Evolutionary conservation across 352 stramenopile species (phyloP), one percentile per base, ranked within the genome.

Genomic region (Phytopythium ostracodes): DNA sequence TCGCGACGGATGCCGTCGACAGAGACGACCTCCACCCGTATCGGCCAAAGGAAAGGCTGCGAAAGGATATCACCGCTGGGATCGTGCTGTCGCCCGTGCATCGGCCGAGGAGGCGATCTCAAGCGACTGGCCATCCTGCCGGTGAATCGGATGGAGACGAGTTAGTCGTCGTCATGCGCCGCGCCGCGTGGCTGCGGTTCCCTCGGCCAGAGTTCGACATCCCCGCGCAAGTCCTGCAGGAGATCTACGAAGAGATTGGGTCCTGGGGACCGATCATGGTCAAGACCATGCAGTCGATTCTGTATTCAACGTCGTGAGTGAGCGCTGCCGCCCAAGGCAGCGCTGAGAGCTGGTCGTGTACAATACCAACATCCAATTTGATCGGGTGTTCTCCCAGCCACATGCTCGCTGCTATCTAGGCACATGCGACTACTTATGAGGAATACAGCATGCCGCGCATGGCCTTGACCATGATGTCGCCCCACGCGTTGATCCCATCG

Each of bases 1-100:
- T 77, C 2, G 56, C 65, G 27, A 66, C 64, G 11, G 74, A 86
- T 43, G 75, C 62, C 25, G 67, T 84, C 11, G 72, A 84, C 29
- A 65, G 66, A 14, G 76, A 88, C 58, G 76, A 75, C 2, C 29
- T 77, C 51, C 72, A 84, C 47, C 76, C 79, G 56, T 88, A 81
- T 27, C 62, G 67, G 0, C 60, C 72, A 17, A 24, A 60, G 12
- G 50, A 77, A 15, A 61, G 68, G 3, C 58, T 84, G 24, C 68
- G 73, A 9, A 72, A 73, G 42, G 73, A 85, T 42, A 62, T 82
- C 29, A 76, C 62, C 38, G 72, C 64, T 22, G 67, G 65, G 10
- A 56, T 75, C 27, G 55, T 73, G 35, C 50, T 76, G 17, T 70
- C 63, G 2, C 42, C 67, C 60, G 66, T 27, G 25, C 29, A 57